Conservation (phyloP, 2,329 filamentous ascomycete genomes). For the Pseudogymnoascus sp. region DNA sequence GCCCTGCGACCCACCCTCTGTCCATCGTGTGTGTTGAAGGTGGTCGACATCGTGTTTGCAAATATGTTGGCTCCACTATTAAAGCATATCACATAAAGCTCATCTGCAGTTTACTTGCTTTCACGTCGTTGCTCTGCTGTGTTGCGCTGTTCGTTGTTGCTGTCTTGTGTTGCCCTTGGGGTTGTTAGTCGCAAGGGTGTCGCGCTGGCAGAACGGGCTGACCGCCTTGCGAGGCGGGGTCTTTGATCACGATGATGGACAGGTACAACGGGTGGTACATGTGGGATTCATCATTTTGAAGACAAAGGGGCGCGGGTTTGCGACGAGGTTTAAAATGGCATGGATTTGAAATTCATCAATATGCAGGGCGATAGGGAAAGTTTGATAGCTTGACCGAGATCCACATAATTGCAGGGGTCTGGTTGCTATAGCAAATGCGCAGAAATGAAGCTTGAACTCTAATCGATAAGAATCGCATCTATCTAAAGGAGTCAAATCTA, state of each 20-base stretch:
- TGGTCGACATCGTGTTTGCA: not conserved
- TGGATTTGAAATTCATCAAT: slow-evolving; percentile 8
- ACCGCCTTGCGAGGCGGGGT: slow-evolving; percentile 5
- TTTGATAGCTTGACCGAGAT: slow-evolving; percentile 5
- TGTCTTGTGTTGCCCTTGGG: slow-evolving; percentile 1
- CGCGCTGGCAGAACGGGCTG: not conserved
- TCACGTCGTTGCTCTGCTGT: not conserved
- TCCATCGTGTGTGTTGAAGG: slow-evolving; percentile 7
- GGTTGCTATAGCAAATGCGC: slow-evolving; percentile 1
- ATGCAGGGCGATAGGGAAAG: slow-evolving; percentile 7
- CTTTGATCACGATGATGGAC: not conserved
- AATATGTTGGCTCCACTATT: not conserved
- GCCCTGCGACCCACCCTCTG: slow-evolving; percentile 13
- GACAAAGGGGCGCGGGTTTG: not conserved
- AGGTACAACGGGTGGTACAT: not conserved
- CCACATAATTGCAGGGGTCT: slow-evolving; percentile 6
- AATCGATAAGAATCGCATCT: not conserved
- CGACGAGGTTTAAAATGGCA: slow-evolving; percentile 7
- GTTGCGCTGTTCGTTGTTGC: not conserved
- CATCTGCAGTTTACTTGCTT: not conserved
- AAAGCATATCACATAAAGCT: slow-evolving; percentile 1
- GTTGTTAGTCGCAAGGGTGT: not conserved
- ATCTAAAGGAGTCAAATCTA: not conserved
- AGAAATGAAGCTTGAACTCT: not conserved
- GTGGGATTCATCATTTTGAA: not conserved